Conservation (phyloP, 2,329 filamentous ascomycete species). For the Bipolaris zeicola region DNA sequence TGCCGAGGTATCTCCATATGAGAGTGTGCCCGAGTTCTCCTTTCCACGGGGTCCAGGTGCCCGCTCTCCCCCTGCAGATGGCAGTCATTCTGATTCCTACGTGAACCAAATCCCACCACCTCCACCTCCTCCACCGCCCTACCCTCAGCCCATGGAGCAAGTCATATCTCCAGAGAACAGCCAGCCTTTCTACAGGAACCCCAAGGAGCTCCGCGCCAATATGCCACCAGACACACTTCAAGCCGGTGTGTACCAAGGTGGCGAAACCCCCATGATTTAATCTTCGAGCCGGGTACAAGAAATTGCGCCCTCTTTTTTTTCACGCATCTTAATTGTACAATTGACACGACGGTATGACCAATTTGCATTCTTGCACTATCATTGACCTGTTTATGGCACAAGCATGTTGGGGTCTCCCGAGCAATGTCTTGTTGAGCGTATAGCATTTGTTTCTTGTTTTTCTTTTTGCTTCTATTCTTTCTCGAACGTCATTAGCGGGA, state of each 20-base stretch:
- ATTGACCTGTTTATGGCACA: constrained; percentile 10
- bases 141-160: constrained; percentile 49
- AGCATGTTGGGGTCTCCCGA: not conserved
- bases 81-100: constrained; percentile 31
- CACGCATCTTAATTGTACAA: constrained; percentile 8
- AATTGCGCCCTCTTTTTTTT: not conserved
- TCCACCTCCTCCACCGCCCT: constrained; percentile 44
- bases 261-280: constrained; percentile 46
- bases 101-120: constrained; percentile 43
- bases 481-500: constrained; percentile 2
- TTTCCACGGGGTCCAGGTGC: constrained; percentile 34
- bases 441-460: constrained; percentile 8
- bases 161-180: constrained; percentile 46
- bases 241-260: constrained; percentile 48
- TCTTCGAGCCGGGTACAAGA: not conserved
- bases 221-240: constrained; percentile 56
- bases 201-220: constrained; percentile 56
- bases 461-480: not conserved
- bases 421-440: constrained; percentile 28
- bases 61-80: constrained; percentile 38
- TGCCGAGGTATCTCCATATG: constrained; percentile 49
- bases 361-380: constrained; percentile 30
- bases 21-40: constrained; percentile 48
- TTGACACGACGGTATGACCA: constrained; percentile 41
- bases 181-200: constrained; percentile 47